Evolutionary conservation across 805 yeast genomes (phyloP).

Genomic region (Kodamaea neixiangensis): DNA sequence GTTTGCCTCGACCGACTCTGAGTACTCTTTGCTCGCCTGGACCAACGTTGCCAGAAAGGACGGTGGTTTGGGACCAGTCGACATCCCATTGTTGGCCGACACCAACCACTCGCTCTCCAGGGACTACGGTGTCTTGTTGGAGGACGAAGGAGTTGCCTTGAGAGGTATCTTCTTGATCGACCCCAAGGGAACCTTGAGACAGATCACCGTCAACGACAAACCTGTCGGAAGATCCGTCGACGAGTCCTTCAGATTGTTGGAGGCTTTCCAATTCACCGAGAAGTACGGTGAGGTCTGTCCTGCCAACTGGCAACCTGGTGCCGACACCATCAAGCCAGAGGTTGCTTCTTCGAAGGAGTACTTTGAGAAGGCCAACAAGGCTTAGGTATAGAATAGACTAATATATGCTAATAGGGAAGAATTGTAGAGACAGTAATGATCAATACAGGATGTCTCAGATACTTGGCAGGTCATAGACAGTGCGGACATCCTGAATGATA

Average conservation of each 20-base stretch:
- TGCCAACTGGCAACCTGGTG: slow-evolving; percentile 94
- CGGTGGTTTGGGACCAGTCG: slow-evolving; percentile 96
- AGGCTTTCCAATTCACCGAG: slow-evolving; percentile 99
- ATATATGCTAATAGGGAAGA: background rate
- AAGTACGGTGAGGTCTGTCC: slow-evolving; percentile 99
- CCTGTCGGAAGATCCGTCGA: slow-evolving; percentile 99
- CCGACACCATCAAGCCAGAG: slow-evolving; percentile 85
- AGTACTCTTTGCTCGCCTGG: slow-evolving; percentile 97
- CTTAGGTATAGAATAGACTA: slow-evolving; percentile 8
- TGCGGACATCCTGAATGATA: background rate
- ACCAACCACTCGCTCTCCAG: slow-evolving; percentile 92
- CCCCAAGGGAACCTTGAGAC: slow-evolving; percentile 94
- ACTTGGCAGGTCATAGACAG: too few relatives aligned
- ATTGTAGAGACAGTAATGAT: background rate
- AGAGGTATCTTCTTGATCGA: slow-evolving; percentile 98
- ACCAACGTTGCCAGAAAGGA: slow-evolving; percentile 94
- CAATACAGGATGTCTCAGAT: too few relatives aligned
- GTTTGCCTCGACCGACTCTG: slow-evolving; percentile 98
- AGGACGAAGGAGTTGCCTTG: slow-evolving; percentile 94
- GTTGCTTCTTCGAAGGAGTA: slow-evolving; percentile 88
- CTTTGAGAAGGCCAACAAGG: slow-evolving; percentile 67
- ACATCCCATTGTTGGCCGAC: slow-evolving; percentile 95
- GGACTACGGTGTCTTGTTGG: slow-evolving; percentile 96
- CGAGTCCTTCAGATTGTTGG: slow-evolving; percentile 95
- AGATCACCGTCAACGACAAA: slow-evolving; percentile 95